phyloP scores from a whole-genome alignment of 1,139 yeast genomes.

The Hemisphaericaspora xylofermentans region DNA sequence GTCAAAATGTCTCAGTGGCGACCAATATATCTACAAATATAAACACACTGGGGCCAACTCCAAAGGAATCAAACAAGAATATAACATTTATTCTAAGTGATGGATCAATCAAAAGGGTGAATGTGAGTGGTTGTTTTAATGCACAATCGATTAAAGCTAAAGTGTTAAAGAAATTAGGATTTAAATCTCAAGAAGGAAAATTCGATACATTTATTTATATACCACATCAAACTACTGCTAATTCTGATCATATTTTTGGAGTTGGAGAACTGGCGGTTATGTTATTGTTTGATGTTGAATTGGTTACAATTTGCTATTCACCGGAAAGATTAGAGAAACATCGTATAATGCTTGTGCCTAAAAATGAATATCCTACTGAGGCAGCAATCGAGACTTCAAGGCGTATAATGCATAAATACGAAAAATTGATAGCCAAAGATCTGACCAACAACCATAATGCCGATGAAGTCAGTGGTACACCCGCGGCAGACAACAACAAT shows the following conservation, averaged over 20 bases:
- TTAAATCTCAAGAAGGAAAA: constrained; percentile 36
- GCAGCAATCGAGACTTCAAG: constrained; percentile 65
- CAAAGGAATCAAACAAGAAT: constrained; percentile 42
- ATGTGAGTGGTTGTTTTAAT: constrained; percentile 77
- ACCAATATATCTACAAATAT: background rate
- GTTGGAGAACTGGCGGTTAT: constrained; percentile 30
- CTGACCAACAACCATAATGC: constrained; percentile 12
- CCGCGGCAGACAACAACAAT: background rate
- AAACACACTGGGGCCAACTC: constrained; percentile 5
- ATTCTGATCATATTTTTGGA: constrained; percentile 8
- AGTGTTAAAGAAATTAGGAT: constrained; percentile 61
- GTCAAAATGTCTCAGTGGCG: background rate
- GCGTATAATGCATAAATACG: constrained; percentile 36
- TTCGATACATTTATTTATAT: constrained; percentile 47
- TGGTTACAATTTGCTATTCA: constrained; percentile 79
- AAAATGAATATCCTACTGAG: constrained; percentile 61
- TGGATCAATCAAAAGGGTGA: constrained; percentile 73
- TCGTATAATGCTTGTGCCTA: constrained; percentile 69
- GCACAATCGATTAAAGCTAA: constrained; percentile 77
- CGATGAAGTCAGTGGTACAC: background rate
- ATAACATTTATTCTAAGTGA: constrained; percentile 72
- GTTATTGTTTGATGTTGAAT: constrained; percentile 70
- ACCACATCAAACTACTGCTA: constrained; percentile 9
- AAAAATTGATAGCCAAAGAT: constrained; percentile 10
- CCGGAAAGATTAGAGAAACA: constrained; percentile 70